Evolutionary conservation across 2,329 filamentous ascomycete genomes (phyloP), one percentile per base, ranked within the genome.

Genomic region (Ophiostoma fasciatum): DNA sequence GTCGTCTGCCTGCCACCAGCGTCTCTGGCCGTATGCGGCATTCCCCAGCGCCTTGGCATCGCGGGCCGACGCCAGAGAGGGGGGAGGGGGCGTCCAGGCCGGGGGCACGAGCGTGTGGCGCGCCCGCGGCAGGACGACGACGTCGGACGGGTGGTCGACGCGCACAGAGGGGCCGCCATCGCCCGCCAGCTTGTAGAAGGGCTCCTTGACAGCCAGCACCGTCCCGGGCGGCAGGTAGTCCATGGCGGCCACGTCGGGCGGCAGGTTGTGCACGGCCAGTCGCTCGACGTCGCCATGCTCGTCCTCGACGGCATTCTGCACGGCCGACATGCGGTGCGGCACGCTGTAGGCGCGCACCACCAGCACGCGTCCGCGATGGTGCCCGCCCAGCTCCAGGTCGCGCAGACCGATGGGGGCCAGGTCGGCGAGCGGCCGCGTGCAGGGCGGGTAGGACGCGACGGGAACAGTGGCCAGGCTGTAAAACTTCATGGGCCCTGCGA

Each of bases 211-310:
- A 4, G 54, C 51, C 0, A 56, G 41, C 2, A 55, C 36, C 5
- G 25, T 13, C 12, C 31, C 31, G 4, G 4, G 3, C 4, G 31
- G 31, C 6, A 38, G 19, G 3, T 34, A 7, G 2, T 26, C 28
- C 1, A n/a, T 21, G 5, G 39, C 15, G 8, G 1, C 10, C 2
- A 23, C 35, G 4, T 20, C 19, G 4, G 32, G 32, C 6, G 29
- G 23, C 23, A 42, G 4, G 25, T 42, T 37, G 36, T 34, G 38
- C 80, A 82, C n/a, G 80, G 82, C 2, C 78, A 90, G 51, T 68
- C 79, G 22, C 79, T 88, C 52, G 68, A 82, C n/a, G 66, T 88
- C 28, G 74, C 80, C 4, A 76, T 83, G 28, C 61, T 84, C 3
- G 74, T 87, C 25, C 61, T 90, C 7, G 80, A 90, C 48, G 80